phyloP scores from a whole-genome alignment of 768 basidiomycete genomes.

The Calocera cornea region DNA sequence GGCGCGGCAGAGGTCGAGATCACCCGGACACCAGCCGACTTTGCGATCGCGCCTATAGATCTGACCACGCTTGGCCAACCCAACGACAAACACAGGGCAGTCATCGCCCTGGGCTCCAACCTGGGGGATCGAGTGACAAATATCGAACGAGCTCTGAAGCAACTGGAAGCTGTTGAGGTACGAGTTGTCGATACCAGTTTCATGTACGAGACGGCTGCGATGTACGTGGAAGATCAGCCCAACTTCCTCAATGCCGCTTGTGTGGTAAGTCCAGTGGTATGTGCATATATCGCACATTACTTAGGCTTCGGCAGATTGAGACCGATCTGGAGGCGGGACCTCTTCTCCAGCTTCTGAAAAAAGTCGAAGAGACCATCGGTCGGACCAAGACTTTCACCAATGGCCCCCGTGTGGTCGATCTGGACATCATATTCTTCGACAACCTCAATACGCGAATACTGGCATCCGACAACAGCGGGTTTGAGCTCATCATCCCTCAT shows the following conservation, averaged over 20 bases:
- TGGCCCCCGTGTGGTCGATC: constrained; percentile 80
- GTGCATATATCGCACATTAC: neutral
- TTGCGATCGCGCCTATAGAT: neutral
- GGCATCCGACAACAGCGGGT: constrained; percentile 30
- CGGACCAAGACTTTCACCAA: constrained; percentile 64
- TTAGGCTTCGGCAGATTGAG: constrained; percentile 41
- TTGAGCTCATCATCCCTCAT: constrained; percentile 77
- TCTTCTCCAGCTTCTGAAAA: constrained; percentile 54
- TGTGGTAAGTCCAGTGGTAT: constrained; percentile 41
- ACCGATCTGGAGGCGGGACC: constrained; percentile 49
- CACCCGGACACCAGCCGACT: constrained; percentile 26
- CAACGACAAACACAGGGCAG: constrained; percentile 29
- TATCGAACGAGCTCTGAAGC: constrained; percentile 60
- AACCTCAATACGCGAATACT: constrained; percentile 33
- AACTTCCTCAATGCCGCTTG: constrained; percentile 85
- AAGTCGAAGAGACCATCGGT: constrained; percentile 60
- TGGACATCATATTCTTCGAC: constrained; percentile 76
- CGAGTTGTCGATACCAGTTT: constrained; percentile 66
- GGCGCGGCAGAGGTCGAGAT: constrained; percentile 51
- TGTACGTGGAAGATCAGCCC: constrained; percentile 90
- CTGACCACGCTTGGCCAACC: neutral
- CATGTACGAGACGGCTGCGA: constrained; percentile 84
- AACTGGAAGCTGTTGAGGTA: constrained; percentile 44
- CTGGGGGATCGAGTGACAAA: constrained; percentile 75
- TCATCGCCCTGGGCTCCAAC: constrained; percentile 80